phyloP scores from a whole-genome alignment of 305 asterid genomes.

The Fraxinus albicans region DNA sequence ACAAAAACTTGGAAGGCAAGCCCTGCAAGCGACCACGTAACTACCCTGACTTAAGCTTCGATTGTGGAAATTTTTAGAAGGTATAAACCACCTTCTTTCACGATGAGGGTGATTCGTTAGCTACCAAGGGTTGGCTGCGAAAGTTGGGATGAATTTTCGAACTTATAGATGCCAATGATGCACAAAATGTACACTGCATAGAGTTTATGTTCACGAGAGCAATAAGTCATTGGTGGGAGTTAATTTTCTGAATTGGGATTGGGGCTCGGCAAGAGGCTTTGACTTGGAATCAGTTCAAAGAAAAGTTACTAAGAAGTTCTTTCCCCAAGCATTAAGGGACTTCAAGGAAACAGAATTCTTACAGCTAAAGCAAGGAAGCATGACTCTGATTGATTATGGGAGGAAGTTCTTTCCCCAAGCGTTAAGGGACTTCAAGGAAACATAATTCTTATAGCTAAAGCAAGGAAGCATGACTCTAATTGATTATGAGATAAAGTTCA shows the following conservation, averaged over 20 bases:
- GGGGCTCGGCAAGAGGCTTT: background rate
- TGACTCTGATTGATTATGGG: background rate
- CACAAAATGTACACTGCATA: background rate
- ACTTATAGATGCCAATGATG: background rate
- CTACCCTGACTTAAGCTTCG: background rate
- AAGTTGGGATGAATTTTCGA: background rate
- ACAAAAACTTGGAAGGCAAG: background rate
- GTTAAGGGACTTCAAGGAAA: background rate
- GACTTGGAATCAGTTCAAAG: background rate
- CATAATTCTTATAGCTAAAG: background rate
- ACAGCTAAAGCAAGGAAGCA: background rate
- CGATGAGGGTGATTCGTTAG: background rate
- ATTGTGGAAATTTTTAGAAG: background rate
- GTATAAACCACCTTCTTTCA: too few relatives aligned
- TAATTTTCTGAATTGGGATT: background rate
- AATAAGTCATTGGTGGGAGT: background rate
- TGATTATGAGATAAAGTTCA: background rate
- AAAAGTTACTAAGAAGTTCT: background rate
- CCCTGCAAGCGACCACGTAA: background rate
- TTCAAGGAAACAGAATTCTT: too few relatives aligned
- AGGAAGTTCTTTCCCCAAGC: background rate
- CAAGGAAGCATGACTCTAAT: background rate
- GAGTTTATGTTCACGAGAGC: background rate
- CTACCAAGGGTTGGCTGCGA: background rate
- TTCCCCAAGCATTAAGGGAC: background rate